Base-by-base conservation (phyloP, 495 filamentous ascomycete species). In the Daldinia decipiens region DNA sequence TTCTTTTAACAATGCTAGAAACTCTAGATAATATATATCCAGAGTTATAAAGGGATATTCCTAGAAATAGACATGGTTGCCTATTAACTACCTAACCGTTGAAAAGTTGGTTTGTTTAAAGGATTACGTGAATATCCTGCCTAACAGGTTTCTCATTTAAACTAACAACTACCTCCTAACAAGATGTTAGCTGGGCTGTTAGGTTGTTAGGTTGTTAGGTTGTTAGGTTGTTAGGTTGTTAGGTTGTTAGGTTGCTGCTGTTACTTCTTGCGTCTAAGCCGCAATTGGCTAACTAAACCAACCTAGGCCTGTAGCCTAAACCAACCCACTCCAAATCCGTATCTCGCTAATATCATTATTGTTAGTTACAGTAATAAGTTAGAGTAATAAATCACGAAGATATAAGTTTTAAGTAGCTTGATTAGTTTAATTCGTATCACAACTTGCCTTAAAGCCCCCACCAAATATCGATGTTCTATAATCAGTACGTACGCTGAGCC, bases 21-120 rank as follows among this genome's bases (percentile, higher is more conserved):
- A 53, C 24, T 31, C 50, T 53, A 13, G 24, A 66, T 59, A 45
- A 53, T 53, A 66, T 66, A 68, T 51, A 19, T 38, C 9, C 26
- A 13, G 43, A 36, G 21, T 17, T 47, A 12, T 19, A 29, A 1
- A 24, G 21, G 21, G 21, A 24, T 45, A 45, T 58, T 21, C 12
- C 12, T 34, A 6, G 15, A 15, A 19, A 34, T 39, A 43, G 53
- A 11, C 56, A 65, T 50, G 3, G 47, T 55, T 70, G 67, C 67
- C 67, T 70, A 31, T 12, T 57, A 9, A 3, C n/a, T 38, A 17
- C 31, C 31, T 47, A 31, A 21, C 3, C 4, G 3, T 21, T 21
- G 26, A 40, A 21, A 17, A 32, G n/a, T 24, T 15, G 29, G 13
- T 17, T 38, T 24, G 6, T 29, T 31, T 13, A 24, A 1, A 47